Conservation (phyloP, 192 early-diverging fungal species). For the Coemansia nantahalensis region DNA sequence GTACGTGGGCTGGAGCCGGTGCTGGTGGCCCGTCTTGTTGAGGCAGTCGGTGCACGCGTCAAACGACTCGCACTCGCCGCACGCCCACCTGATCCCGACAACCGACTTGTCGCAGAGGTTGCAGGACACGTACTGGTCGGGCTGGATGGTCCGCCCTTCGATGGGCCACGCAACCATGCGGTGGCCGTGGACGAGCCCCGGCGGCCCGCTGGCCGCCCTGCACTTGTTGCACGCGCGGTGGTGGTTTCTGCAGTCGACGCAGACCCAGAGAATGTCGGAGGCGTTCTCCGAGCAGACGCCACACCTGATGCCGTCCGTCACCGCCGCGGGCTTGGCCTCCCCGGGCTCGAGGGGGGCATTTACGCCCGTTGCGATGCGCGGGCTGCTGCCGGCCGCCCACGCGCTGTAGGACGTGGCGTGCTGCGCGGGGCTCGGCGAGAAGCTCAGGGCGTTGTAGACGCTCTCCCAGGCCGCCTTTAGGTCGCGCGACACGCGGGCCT, state of each 20-base stretch:
- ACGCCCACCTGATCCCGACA: slow-evolving; percentile 54
- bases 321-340: slow-evolving; percentile 1
- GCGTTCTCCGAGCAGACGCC: slow-evolving; percentile 16
- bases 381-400: slow-evolving; percentile 42
- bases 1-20: slow-evolving; percentile 22
- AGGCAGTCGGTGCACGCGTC: slow-evolving; percentile 67
- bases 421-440: slow-evolving; percentile 22
- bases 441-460: slow-evolving; percentile 43
- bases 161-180: slow-evolving; percentile 41
- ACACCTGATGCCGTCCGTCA: slow-evolving; percentile 5
- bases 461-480: slow-evolving; percentile 46
- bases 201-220: slow-evolving; percentile 8
- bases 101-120: slow-evolving; percentile 55
- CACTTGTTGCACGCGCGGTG: slow-evolving; percentile 43
- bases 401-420: slow-evolving; percentile 11
- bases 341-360: slow-evolving; percentile 40
- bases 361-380: slow-evolving; percentile 10
- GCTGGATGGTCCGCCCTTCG: slow-evolving; percentile 11
- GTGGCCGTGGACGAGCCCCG: slow-evolving; percentile 1
- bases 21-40: slow-evolving; percentile 17
- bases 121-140: slow-evolving; percentile 53
- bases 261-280: slow-evolving; percentile 39
- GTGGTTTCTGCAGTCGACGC: slow-evolving; percentile 16
- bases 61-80: slow-evolving; percentile 58
- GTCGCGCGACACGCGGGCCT: slow-evolving; percentile 41